Base-by-base conservation (phyloP, 257 asterid species). In the Rehmannia glutinosa region DNA sequence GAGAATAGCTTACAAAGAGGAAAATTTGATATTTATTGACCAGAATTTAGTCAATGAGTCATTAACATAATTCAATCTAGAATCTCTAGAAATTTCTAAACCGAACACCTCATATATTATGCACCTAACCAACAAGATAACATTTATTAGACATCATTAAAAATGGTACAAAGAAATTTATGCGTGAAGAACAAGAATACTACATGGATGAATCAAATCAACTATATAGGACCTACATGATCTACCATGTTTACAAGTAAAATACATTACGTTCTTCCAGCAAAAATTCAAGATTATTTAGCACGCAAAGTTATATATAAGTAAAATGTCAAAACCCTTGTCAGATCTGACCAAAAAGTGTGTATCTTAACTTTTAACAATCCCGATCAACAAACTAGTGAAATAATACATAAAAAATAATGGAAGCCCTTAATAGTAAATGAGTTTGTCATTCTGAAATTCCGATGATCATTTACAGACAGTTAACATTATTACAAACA, bases 31-130 rank as follows among this genome's bases (percentile, higher is more conserved):
- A 66, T 20, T n/a, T n/a, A 11, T 60, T 49, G 72, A 62, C 68
- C 3, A 15, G 64, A 56, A 69, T 17, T 60, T 30, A 83, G 78
- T 76, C 78, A 75, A 58, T 36, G 24, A 33, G 17, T 58, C 68
- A 75, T 74, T 39, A 2, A 36, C 32, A 32, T 27, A 47, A 51
- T 52, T 59, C 72, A 36, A 62, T 74, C 74, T 77, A 68, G 76
- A 83, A 28, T 33, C 32, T 28, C 42, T 59, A 57, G 49, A 69
- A 25, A 60, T 24, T 57, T 73, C 75, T n/a, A 33, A 74, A 41
- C 62, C 77, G 19, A 66, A 66, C 82, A 77, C 78, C 54, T 64
- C 63, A 74, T 62, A n/a, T n/a, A n/a, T n/a, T n/a, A n/a, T n/a
- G n/a, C n/a, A n/a, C n/a, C n/a, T n/a, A n/a, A n/a, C n/a, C 77